Conservation (phyloP, 768 basidiomycete species). For the Filobasidium wieringae region DNA sequence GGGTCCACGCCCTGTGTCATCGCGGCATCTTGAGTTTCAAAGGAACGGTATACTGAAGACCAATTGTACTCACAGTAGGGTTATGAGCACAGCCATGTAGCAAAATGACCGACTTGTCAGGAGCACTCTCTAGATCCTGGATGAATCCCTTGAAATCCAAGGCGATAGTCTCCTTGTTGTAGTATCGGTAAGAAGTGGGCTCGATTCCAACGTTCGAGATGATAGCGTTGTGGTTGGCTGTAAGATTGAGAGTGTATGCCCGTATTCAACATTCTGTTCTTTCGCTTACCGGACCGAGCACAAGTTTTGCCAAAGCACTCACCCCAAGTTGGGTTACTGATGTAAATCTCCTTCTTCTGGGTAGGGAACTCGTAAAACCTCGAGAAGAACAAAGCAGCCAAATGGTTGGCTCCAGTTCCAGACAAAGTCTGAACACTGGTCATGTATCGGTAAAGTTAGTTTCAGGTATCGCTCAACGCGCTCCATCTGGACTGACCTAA, state of each 20-base stretch:
- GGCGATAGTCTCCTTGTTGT: constrained; percentile 76
- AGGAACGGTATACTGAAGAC: neutral
- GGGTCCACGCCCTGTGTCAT: constrained; percentile 63
- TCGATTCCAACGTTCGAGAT: constrained; percentile 77
- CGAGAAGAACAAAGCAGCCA: constrained; percentile 75
- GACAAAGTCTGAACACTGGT: constrained; percentile 74
- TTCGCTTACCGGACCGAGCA: too few species aligned
- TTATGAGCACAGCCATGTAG: constrained; percentile 94
- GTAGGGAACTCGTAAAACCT: constrained; percentile 56
- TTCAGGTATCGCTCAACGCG: neutral
- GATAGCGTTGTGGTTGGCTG: constrained; percentile 76
- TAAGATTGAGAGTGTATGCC: neutral
- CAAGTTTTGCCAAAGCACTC: constrained; percentile 40
- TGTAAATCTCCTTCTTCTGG: constrained; percentile 54
- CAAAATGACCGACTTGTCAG: constrained; percentile 65
- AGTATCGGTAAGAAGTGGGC: constrained; percentile 75
- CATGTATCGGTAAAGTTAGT: neutral
- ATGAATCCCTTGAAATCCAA: constrained; percentile 67
- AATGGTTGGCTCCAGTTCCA: constrained; percentile 90
- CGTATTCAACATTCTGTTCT: neutral
- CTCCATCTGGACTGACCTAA: constrained; percentile 38
- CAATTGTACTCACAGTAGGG: constrained; percentile 48
- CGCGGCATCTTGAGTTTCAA: neutral
- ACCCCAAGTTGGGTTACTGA: constrained; percentile 94
- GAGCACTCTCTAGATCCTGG: constrained; percentile 49